Evolutionary conservation across 495 filamentous ascomycete species (phyloP).

Genomic region (Monascus purpureus): DNA sequence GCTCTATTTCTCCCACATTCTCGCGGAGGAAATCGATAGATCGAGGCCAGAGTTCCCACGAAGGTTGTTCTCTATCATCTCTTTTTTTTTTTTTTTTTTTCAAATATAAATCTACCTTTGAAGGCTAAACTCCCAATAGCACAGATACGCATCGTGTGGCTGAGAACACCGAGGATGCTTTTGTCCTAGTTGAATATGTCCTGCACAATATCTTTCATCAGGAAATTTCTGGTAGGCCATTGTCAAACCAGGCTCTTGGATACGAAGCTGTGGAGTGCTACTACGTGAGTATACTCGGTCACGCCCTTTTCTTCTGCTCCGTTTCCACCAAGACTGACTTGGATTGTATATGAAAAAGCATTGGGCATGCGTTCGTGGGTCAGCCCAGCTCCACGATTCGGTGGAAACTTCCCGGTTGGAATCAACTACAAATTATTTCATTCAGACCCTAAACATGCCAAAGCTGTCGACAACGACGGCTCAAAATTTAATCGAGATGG

Average conservation of each 20-base stretch:
- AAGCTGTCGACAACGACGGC: constrained; percentile 17
- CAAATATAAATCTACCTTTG: too few relatives aligned
- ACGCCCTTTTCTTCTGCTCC: background rate
- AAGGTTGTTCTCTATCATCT: constrained; percentile 1
- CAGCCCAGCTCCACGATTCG: constrained; percentile 10
- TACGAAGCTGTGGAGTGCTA: constrained; percentile 23
- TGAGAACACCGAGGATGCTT: constrained; percentile 24
- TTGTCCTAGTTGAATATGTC: constrained; percentile 23
- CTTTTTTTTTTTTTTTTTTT: background rate
- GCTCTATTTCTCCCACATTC: constrained; percentile 56
- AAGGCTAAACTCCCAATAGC: constrained; percentile 1
- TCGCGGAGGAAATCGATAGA: constrained; percentile 67
- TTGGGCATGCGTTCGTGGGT: constrained; percentile 14
- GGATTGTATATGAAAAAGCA: too few relatives aligned
- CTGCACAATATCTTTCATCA: constrained; percentile 20
- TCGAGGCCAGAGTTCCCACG: constrained; percentile 9
- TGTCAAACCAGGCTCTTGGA: constrained; percentile 10
- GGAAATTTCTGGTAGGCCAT: constrained; percentile 9
- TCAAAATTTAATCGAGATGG: constrained; percentile 20
- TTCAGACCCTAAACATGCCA: constrained; percentile 13
- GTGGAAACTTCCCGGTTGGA: constrained; percentile 7
- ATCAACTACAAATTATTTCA: constrained; percentile 8
- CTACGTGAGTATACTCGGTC: constrained; percentile 14
- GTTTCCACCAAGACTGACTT: background rate
- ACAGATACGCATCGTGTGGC: constrained; percentile 10